These are phyloP conservation scores for Rhododendron ferrugineum DNA, from an alignment of 148 eudicot genomes.

Conservation along the genomic window DNA sequence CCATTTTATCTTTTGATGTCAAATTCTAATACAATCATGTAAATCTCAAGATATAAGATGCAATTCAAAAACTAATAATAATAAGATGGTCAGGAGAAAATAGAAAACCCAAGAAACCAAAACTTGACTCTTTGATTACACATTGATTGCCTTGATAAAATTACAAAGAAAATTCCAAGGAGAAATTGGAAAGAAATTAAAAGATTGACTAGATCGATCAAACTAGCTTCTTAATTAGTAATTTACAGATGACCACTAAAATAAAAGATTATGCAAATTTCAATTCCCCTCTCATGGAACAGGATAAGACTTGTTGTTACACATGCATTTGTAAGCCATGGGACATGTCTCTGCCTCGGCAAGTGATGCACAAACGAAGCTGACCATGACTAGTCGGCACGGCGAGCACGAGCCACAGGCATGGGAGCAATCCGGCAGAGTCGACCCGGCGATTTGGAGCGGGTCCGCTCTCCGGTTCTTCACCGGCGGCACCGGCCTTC, in stretches of 20 bases:
- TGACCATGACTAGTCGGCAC: slow-evolving; percentile 72
- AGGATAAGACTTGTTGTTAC: slow-evolving; percentile 66
- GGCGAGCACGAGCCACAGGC: slow-evolving; percentile 74
- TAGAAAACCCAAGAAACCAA: not conserved
- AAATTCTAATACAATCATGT: not conserved
- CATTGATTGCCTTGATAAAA: not conserved
- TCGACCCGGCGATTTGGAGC: slow-evolving; percentile 54
- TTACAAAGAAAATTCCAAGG: not conserved
- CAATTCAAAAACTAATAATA: no score
- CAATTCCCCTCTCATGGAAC: slow-evolving; percentile 36
- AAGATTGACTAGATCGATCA: not conserved
- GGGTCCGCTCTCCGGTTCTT: slow-evolving; percentile 29
- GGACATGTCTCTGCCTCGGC: slow-evolving; percentile 76
- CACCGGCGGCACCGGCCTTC: not conserved
- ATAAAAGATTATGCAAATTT: not conserved
- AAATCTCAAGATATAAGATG: no score
- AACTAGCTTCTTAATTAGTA: not conserved
- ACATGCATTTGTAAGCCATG: slow-evolving; percentile 78
- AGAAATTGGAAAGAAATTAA: not conserved
- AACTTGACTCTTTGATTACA: not conserved
- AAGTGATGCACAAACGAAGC: slow-evolving; percentile 56
- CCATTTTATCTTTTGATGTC: not conserved
- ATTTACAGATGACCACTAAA: not conserved
- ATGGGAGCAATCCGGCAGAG: slow-evolving; percentile 66
- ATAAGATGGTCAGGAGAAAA: not conserved